phyloP scores from a whole-genome alignment of 2,329 filamentous ascomycete species.

The Elsinoe fawcettii region DNA sequence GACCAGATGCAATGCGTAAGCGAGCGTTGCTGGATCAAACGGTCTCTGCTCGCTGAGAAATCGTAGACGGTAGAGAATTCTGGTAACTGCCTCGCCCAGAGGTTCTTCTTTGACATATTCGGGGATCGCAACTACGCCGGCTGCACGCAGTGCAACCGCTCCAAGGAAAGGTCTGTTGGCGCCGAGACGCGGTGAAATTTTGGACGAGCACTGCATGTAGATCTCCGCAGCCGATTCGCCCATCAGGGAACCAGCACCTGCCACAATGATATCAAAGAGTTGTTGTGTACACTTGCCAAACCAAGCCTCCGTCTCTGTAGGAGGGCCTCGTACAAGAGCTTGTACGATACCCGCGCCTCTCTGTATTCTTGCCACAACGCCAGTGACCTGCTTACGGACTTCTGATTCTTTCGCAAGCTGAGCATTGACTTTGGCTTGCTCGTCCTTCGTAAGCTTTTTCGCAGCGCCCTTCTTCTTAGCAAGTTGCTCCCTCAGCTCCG shows the following conservation, averaged over 20 bases:
- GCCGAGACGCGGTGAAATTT: conserved; percentile 66
- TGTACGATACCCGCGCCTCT: conserved; percentile 81
- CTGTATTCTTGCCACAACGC: conserved; percentile 61
- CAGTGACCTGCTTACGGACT: conserved; percentile 65
- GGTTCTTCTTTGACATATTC: conserved; percentile 68
- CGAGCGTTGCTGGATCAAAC: conserved; percentile 79
- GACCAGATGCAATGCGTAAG: conserved; percentile 77
- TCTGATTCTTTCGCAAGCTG: conserved; percentile 80
- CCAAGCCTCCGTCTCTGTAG: conserved; percentile 83
- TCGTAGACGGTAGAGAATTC: conserved; percentile 81
- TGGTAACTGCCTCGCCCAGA: conserved; percentile 72
- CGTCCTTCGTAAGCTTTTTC: conserved; percentile 84
- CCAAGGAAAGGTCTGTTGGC: conserved; percentile 74
- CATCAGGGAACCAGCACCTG: conserved; percentile 72
- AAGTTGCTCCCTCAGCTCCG: conserved; percentile 76
- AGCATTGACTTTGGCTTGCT: conserved; percentile 80
- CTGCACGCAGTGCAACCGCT: conserved; percentile 72
- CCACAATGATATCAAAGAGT: conserved; percentile 66
- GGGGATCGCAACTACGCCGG: conserved; percentile 65
- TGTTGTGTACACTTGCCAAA: conserved; percentile 72
- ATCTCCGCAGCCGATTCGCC: conserved; percentile 70
- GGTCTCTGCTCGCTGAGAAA: conserved; percentile 91
- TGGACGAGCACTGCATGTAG: conserved; percentile 71
- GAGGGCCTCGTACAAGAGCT: conserved; percentile 74
- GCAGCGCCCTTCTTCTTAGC: conserved; percentile 88